Base-by-base conservation (phyloP, 768 basidiomycete species). In the Russula earlei region DNA sequence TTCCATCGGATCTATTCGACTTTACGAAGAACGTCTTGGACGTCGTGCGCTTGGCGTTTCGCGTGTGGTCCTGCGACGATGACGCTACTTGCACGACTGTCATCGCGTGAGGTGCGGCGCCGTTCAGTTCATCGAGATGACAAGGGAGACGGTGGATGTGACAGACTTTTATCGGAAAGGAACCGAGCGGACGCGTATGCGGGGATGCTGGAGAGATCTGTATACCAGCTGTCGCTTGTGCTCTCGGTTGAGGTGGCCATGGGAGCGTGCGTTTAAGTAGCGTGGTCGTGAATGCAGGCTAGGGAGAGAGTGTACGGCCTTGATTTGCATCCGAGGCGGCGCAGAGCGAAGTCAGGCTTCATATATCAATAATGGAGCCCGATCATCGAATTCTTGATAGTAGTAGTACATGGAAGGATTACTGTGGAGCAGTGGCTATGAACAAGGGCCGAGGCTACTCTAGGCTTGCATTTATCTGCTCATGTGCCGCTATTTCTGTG, bases 91-190 rank as follows among this genome's bases (percentile, higher is more conserved):
- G 50, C 15, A 60, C 17, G 25, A 62, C 61, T 62, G 11, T 37
- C 20, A 40, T 49, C 20, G 38, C 15, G 22, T 25, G 42, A 51
- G 17, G 49, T 9, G 9, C 14, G 3, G 24, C 22, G 11, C 14
- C 1, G 24, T 8, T 41, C 15, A 27, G 34, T 44, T 15, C 20
- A 10, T 22, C 20, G 27, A 38, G 9, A 22, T n/a, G n/a, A 22
- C 3, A 1, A 31, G 36, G 12, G 20, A 37, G 27, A 29, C 5
- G 17, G 12, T 24, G 11, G 20, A 47, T 34, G 43, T 10, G 36
- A 47, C 60, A n/a, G 25, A 61, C 60, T 56, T 29, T 61, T 53
- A 37, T 61, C 52, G 2, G 60, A 61, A 38, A 61, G 41, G 22
- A 61, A 61, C 15, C 44, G 25, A 17, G 60, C 60, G n/a, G 56